These are phyloP conservation scores for Plasmodium adleri DNA, from an alignment of 169 alveolate genomes.

Conservation along the genomic window DNA sequence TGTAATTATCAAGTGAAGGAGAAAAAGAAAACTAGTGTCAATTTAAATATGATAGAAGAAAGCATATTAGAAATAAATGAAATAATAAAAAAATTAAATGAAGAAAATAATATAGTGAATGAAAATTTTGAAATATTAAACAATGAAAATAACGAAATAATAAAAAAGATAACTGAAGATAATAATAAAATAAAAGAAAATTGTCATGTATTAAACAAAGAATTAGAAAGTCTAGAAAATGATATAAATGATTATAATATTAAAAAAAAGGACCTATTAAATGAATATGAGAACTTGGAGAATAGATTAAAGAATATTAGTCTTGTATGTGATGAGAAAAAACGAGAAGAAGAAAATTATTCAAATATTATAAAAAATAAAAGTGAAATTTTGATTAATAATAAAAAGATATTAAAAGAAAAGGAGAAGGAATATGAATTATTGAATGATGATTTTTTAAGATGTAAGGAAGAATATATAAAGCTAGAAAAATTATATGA, in stretches of 20 bases:
- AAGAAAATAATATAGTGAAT: constrained; percentile 28
- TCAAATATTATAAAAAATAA: constrained; percentile 31
- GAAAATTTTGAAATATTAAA: constrained; percentile 3
- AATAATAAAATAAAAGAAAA: constrained; percentile 34
- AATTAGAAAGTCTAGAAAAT: constrained; percentile 27
- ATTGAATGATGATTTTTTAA: constrained; percentile 19
- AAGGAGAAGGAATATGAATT: constrained; percentile 39
- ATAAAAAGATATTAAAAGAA: constrained; percentile 45
- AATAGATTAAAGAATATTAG: constrained; percentile 10
- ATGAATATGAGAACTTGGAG: constrained; percentile 19
- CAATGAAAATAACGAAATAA: constrained; percentile 19
- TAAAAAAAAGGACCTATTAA: constrained; percentile 27
- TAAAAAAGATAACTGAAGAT: constrained; percentile 8
- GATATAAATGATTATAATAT: constrained; percentile 9
- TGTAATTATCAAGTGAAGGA: constrained; percentile 70
- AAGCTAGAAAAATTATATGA: not conserved
- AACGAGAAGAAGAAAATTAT: constrained; percentile 49
- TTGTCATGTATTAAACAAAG: constrained; percentile 6
- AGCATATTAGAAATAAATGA: constrained; percentile 3
- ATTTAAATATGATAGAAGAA: constrained; percentile 40
- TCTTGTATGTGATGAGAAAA: constrained; percentile 24
- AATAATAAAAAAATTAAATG: constrained; percentile 11
- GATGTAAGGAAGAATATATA: constrained; percentile 11
- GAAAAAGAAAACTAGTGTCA: constrained; percentile 41
- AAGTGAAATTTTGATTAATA: constrained; percentile 19